A percentile compares a stretch with the other conserved stretches of the same genome.
Conservation (phyloP, 2,329 filamentous ascomycete genomes). For the Fusarium sacchari region DNA sequence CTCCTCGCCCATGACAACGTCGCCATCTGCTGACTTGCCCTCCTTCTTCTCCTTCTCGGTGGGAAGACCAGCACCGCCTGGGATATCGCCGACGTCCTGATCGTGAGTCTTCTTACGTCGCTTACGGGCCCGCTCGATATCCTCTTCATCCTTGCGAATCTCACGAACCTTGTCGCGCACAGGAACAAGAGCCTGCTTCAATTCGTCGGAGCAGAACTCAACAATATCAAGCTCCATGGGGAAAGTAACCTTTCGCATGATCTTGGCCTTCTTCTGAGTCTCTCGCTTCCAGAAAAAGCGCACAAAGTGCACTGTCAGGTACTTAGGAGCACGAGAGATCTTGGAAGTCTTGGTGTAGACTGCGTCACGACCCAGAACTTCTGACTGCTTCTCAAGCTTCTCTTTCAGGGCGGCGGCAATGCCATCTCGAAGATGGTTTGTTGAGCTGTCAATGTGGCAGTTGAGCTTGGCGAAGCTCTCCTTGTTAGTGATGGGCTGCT, state of each 20-base stretch:
- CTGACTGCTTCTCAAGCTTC: constrained; percentile 89
- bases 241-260: constrained; percentile 98
- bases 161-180: constrained; percentile 97
- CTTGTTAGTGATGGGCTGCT: constrained; percentile 72
- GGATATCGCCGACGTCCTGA: constrained; percentile 56
- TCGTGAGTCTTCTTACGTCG: constrained; percentile 77
- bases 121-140: constrained; percentile 91
- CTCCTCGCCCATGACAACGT: constrained; percentile 71
- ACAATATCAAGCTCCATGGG: constrained; percentile 91
- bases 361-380: constrained; percentile 79
- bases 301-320: constrained; percentile 96
- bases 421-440: constrained; percentile 91
- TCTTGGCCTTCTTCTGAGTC: constrained; percentile 98
- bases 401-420: constrained; percentile 84
- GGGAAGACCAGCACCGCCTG: constrained; percentile 58
- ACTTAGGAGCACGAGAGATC: constrained; percentile 91
- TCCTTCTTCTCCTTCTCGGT: constrained; percentile 63
- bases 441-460: constrained; percentile 89
- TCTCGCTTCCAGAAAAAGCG: constrained; percentile 98
- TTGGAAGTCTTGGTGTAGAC: constrained; percentile 90
- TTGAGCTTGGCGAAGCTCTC: constrained; percentile 92
- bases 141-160: constrained; percentile 92
- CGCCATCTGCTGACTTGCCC: constrained; percentile 65
- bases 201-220: constrained; percentile 93
- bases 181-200: constrained; percentile 84